Percentiles rank a stretch among this genome's conserved stretches.
Conservation (phyloP, 495 filamentous ascomycete species). For the Trypethelium eluteriae region DNA sequence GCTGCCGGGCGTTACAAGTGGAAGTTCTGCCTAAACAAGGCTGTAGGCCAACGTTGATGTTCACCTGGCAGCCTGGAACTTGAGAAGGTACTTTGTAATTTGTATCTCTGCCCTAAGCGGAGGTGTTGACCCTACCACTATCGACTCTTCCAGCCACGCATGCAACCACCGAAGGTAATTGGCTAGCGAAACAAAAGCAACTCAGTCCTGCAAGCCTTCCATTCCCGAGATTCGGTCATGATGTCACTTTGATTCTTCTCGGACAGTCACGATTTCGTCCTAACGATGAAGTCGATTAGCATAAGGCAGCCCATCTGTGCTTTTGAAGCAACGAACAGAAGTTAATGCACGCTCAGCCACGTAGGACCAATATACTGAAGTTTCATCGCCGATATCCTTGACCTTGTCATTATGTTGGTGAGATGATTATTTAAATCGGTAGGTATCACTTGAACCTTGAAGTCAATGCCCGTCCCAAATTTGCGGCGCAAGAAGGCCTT, state of each 20-base stretch:
- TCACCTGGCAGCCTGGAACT: too few species aligned
- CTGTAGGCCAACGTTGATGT: too few species aligned
- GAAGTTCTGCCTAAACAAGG: too few species aligned
- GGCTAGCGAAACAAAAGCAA: background rate
- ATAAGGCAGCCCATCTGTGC: too few species aligned
- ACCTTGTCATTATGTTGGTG: background rate
- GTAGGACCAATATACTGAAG: background rate
- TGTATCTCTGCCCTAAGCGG: background rate
- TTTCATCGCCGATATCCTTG: background rate
- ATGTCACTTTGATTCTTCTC: background rate
- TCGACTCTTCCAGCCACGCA: background rate
- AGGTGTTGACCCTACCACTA: background rate
- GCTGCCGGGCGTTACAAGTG: too few species aligned
- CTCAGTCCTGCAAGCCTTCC: background rate
- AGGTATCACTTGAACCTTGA: background rate
- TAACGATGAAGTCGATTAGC: background rate
- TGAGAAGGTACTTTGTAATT: background rate
- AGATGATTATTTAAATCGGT: background rate
- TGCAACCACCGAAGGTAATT: background rate
- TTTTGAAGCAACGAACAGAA: background rate
- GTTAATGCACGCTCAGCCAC: background rate
- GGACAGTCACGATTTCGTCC: background rate
- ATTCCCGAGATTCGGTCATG: background rate
- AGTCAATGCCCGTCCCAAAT: background rate
- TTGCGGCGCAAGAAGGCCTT: background rate